Conservation (phyloP, 2,329 filamentous ascomycete genomes). For the Ophiostoma ips region DNA sequence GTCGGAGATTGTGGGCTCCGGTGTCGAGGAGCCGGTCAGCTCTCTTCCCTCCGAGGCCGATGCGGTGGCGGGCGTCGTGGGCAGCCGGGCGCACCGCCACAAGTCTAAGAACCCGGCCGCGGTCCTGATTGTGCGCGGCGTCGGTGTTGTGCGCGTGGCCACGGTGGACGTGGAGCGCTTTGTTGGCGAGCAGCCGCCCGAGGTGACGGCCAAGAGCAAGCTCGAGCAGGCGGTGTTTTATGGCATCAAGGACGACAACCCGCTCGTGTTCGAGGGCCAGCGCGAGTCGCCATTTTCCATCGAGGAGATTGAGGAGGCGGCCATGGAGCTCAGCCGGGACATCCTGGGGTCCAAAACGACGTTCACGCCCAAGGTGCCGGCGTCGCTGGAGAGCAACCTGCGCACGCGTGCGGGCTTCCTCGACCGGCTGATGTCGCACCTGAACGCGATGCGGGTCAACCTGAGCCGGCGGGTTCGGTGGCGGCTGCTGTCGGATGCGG, state of each 20-base stretch:
- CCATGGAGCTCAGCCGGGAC: conserved; percentile 63
- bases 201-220: conserved; percentile 72
- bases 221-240: conserved; percentile 93
- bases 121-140: conserved; percentile 49
- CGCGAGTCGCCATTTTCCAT: conserved; percentile 51
- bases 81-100: conserved; percentile 31
- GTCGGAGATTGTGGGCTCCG: conserved; percentile 49
- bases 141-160: conserved; percentile 45
- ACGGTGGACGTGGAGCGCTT: conserved; percentile 47
- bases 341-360: conserved; percentile 65
- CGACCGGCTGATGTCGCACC: conserved; percentile 57
- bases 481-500: conserved; percentile 75
- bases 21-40: conserved; percentile 43
- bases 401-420: conserved; percentile 58
- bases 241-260: conserved; percentile 65
- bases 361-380: conserved; percentile 58
- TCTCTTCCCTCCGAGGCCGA: conserved; percentile 21
- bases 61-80: background rate
- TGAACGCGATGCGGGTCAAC: conserved; percentile 50
- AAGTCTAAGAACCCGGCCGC: conserved; percentile 48
- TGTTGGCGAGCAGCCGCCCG: conserved; percentile 40
- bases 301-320: conserved; percentile 62
- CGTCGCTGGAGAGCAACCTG: conserved; percentile 71
- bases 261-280: conserved; percentile 68
- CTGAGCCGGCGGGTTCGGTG: conserved; percentile 59